Evolutionary conservation across 2,329 filamentous ascomycete species (phyloP).

Genomic region (Dothidotthia symphoricarpi): DNA sequence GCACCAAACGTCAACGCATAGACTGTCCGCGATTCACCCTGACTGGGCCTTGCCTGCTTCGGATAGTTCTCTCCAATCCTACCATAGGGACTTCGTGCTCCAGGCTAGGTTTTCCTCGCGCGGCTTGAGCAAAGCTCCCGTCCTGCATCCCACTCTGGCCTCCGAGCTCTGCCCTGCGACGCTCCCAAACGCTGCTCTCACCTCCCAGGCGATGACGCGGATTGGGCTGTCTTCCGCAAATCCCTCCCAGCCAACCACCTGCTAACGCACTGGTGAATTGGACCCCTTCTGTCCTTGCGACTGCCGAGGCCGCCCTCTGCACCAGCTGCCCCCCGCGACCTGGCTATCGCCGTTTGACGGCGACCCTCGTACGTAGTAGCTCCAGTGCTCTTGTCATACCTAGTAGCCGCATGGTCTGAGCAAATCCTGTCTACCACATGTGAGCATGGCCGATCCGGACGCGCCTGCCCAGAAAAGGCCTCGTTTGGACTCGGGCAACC

Average conservation of each 20-base stretch:
- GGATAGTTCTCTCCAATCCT: slow-evolving; percentile 39
- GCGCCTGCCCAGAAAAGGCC: slow-evolving; percentile 40
- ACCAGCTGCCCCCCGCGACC: slow-evolving; percentile 24
- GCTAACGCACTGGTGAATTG: slow-evolving; percentile 35
- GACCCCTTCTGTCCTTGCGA: slow-evolving; percentile 26
- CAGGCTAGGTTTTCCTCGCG: slow-evolving; percentile 35
- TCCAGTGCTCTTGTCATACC: slow-evolving; percentile 11
- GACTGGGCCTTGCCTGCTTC: slow-evolving; percentile 33
- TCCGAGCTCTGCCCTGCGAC: slow-evolving; percentile 36
- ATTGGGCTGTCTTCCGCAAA: slow-evolving; percentile 29
- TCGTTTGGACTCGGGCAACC: slow-evolving; percentile 41
- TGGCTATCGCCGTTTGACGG: slow-evolving; percentile 31
- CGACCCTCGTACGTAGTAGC: slow-evolving; percentile 15
- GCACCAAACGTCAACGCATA: slow-evolving; percentile 36
- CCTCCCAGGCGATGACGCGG: slow-evolving; percentile 38
- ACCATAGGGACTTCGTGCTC: slow-evolving; percentile 38
- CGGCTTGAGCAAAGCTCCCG: slow-evolving; percentile 34
- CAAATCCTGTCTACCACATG: slow-evolving; percentile 35
- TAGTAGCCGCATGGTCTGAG: slow-evolving; percentile 42
- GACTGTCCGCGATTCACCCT: slow-evolving; percentile 29
- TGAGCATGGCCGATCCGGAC: slow-evolving; percentile 44
- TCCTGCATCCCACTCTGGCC: slow-evolving; percentile 31
- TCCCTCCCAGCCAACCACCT: slow-evolving; percentile 26
- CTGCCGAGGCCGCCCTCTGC: slow-evolving; percentile 32
- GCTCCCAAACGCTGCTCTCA: slow-evolving; percentile 36